Evolutionary conservation across 345 rosid genomes (phyloP).

Genomic region (Hevea brasiliensis): DNA sequence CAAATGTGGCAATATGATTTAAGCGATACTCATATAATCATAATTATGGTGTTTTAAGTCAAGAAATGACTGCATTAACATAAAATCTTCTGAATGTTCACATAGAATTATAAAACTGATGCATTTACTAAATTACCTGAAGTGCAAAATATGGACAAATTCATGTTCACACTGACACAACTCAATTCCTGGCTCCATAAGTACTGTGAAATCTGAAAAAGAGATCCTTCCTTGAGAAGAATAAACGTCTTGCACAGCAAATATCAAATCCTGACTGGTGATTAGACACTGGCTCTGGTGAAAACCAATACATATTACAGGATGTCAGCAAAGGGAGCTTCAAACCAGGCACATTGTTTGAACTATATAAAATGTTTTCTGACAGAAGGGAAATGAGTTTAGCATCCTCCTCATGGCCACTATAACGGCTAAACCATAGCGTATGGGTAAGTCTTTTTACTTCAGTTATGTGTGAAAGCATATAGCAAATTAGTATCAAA

Average conservation of each 20-base stretch:
- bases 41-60: background rate
- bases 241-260: constrained; percentile 60
- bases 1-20: background rate
- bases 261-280: constrained; percentile 58
- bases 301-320: constrained; percentile 80
- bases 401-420: constrained; percentile 76
- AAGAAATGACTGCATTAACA: background rate
- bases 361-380: constrained; percentile 20
- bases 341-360: constrained; percentile 16
- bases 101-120: background rate
- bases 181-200: constrained; percentile 44
- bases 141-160: constrained; percentile 68
- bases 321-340: constrained; percentile 64
- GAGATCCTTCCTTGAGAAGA: constrained; percentile 34
- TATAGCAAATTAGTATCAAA: constrained; percentile 12
- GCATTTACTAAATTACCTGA: constrained; percentile 51
- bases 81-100: background rate
- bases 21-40: background rate
- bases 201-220: constrained; percentile 37
- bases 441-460: constrained; percentile 92
- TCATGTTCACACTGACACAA: constrained; percentile 39
- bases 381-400: constrained; percentile 71
- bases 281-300: constrained; percentile 38
- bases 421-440: constrained; percentile 82
- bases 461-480: constrained; percentile 48